phyloP scores from a whole-genome alignment of 2,329 filamentous ascomycete genomes.

The Alternaria ventricosa region DNA sequence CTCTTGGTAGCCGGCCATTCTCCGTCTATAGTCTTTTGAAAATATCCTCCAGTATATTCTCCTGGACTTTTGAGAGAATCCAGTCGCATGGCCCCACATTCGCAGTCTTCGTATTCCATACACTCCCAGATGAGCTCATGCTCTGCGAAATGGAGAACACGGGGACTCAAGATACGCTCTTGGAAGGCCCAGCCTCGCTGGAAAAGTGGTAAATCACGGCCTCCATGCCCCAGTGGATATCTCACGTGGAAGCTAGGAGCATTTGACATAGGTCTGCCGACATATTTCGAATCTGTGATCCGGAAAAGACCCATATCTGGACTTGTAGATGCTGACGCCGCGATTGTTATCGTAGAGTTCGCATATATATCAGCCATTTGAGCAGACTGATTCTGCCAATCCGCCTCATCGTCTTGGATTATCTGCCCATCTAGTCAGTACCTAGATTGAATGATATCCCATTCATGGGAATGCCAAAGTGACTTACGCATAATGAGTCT shows the following conservation, averaged over 20 bases:
- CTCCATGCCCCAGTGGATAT: neutral
- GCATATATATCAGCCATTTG: neutral
- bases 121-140: conserved; percentile 25
- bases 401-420: neutral
- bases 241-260: neutral
- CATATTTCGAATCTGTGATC: neutral
- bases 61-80: too few relatives aligned
- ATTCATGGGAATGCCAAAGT: too few relatives aligned
- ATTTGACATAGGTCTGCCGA: neutral
- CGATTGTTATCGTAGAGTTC: neutral
- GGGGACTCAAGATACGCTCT: conserved; percentile 16
- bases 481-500: conserved; percentile 15
- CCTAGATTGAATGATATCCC: too few relatives aligned
- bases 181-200: conserved; percentile 19
- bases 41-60: too few relatives aligned
- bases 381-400: neutral
- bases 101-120: neutral
- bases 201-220: neutral
- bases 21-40: too few relatives aligned
- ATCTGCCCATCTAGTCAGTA: too few relatives aligned
- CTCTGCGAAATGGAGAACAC: conserved; percentile 13
- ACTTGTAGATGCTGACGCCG: neutral
- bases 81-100: neutral
- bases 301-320: neutral
- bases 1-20: neutral